Conservation (phyloP, 2,329 filamentous ascomycete genomes). For the Neofusicoccum kwambonambiense region DNA sequence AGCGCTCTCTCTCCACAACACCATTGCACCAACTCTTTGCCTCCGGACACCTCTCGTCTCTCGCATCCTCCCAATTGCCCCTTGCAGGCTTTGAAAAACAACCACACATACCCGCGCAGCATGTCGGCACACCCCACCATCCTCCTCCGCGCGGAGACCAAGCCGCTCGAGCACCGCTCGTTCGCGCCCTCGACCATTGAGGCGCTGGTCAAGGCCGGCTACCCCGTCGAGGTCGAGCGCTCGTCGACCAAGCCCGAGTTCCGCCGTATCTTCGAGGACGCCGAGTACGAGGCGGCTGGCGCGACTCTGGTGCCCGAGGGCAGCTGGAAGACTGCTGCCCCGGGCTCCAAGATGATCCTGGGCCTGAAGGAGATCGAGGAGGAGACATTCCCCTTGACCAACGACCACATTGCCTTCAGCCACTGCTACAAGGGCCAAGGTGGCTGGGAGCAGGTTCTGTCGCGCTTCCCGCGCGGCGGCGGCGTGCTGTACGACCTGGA, state of each 20-base stretch:
- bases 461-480: conserved; percentile 72
- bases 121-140: conserved; percentile 36
- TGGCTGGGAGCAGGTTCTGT: conserved; percentile 73
- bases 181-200: conserved; percentile 40
- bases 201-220: conserved; percentile 42
- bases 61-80: neutral
- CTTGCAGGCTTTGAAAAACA: neutral
- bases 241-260: conserved; percentile 38
- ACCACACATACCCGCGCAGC: neutral
- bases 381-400: conserved; percentile 37
- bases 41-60: neutral
- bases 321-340: conserved; percentile 36
- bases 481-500: conserved; percentile 83
- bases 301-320: conserved; percentile 38
- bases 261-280: conserved; percentile 42
- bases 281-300: conserved; percentile 39
- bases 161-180: conserved; percentile 42
- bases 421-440: conserved; percentile 45
- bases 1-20: neutral
- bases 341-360: conserved; percentile 41
- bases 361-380: conserved; percentile 44
- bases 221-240: conserved; percentile 41
- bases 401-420: conserved; percentile 43
- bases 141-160: conserved; percentile 43
- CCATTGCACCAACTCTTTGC: neutral